A percentile compares a stretch with the other conserved stretches of the same genome.
phyloP scores from a whole-genome alignment of 495 filamentous ascomycete species.

The Poronia punctata region DNA sequence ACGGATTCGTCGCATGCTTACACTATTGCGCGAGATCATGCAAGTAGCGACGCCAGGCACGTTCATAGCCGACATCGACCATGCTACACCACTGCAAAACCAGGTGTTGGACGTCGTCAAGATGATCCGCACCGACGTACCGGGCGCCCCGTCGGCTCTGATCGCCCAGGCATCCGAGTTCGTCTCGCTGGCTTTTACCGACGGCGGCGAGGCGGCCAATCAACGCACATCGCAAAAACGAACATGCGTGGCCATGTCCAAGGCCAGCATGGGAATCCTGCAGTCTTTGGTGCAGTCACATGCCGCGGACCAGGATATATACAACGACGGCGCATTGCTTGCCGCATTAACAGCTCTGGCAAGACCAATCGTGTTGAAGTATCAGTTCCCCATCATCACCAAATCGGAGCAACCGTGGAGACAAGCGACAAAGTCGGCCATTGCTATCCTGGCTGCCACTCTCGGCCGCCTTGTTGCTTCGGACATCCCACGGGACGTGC shows the following conservation, averaged over 20 bases:
- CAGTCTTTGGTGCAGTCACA: slow-evolving; percentile 57
- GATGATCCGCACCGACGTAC: slow-evolving; percentile 60
- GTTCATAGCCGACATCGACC: slow-evolving; percentile 81
- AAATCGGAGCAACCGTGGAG: slow-evolving; percentile 67
- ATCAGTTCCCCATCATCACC: slow-evolving; percentile 51
- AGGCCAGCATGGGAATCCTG: slow-evolving; percentile 62
- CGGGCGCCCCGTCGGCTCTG: slow-evolving; percentile 59
- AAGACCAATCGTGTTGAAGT: slow-evolving; percentile 66
- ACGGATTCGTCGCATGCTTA: slow-evolving; percentile 55
- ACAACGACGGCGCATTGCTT: slow-evolving; percentile 54
- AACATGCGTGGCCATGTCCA: slow-evolving; percentile 82
- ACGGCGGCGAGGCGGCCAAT: slow-evolving; percentile 20
- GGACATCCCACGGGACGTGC: slow-evolving; percentile 39
- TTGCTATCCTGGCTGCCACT: slow-evolving; percentile 61
- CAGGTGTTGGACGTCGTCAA: slow-evolving; percentile 67
- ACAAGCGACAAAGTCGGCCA: slow-evolving; percentile 60
- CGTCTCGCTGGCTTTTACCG: slow-evolving; percentile 57
- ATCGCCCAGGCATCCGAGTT: slow-evolving; percentile 63
- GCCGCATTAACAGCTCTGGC: slow-evolving; percentile 56
- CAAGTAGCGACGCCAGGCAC: slow-evolving; percentile 56
- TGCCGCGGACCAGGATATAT: slow-evolving; percentile 57
- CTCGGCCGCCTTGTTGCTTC: slow-evolving; percentile 55
- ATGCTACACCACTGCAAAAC: slow-evolving; percentile 69
- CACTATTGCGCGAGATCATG: slow-evolving; percentile 51
- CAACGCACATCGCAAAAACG: slow-evolving; percentile 41